These are phyloP conservation scores for Ascomycota sp. DNA, from an alignment of 2,329 filamentous ascomycete species.

Conservation along the genomic window DNA sequence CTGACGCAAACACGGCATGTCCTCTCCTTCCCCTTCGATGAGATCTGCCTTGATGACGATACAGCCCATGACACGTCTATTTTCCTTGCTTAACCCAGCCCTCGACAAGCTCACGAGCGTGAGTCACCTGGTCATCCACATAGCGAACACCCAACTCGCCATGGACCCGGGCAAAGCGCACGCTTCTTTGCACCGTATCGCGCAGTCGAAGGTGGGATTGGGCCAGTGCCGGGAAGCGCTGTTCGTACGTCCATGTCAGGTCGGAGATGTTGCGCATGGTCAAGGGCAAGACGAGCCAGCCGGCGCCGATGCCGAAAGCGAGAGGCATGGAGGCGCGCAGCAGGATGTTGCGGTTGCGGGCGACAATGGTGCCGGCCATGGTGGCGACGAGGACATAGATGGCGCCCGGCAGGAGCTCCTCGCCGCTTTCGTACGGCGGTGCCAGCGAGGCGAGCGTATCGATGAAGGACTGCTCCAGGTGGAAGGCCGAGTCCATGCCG, in stretches of 20 bases:
- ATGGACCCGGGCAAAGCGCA: constrained; percentile 56
- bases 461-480: constrained; percentile 78
- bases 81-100: constrained; percentile 82
- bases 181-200: constrained; percentile 46
- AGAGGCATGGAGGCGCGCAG: constrained; percentile 59
- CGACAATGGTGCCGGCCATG: constrained; percentile 86
- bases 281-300: constrained; percentile 67
- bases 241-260: constrained; percentile 81
- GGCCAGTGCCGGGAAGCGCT: constrained; percentile 64
- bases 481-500: constrained; percentile 59
- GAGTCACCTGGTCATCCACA: constrained; percentile 63
- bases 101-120: constrained; percentile 59
- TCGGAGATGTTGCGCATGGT: constrained; percentile 81
- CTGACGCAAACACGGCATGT: too few species aligned
- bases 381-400: constrained; percentile 86
- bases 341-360: constrained; percentile 70
- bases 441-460: constrained; percentile 75
- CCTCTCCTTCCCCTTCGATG: too few species aligned
- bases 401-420: constrained; percentile 72
- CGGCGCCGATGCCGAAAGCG: constrained; percentile 61
- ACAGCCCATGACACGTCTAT: too few species aligned
- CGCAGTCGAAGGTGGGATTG: constrained; percentile 59
- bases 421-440: constrained; percentile 65
- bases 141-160: constrained; percentile 47
- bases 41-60: too few species aligned